Conservation (phyloP, 2,329 filamentous ascomycete species). For the Cladosporium sp. region DNA sequence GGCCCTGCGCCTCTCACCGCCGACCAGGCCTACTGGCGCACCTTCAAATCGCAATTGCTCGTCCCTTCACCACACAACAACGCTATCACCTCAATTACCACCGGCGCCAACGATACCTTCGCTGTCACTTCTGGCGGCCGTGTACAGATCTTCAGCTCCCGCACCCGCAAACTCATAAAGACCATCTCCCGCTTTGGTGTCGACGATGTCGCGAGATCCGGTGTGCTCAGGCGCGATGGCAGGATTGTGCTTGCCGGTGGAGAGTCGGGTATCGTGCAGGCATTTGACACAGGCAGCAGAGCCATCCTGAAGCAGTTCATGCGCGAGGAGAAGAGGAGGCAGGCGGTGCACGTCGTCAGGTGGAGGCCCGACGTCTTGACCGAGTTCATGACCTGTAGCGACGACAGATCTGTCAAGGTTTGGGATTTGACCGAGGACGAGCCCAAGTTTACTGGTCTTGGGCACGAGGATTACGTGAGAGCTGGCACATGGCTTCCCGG, state of each 20-base stretch:
- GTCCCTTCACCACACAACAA: constrained; percentile 88
- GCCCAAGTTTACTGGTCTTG: constrained; percentile 74
- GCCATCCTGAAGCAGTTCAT: constrained; percentile 95
- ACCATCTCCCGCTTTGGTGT: constrained; percentile 82
- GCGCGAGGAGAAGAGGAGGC: constrained; percentile 62
- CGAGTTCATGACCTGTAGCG: constrained; percentile 81
- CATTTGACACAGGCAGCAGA: constrained; percentile 86
- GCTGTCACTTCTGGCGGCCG: constrained; percentile 92
- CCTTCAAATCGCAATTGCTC: constrained; percentile 87
- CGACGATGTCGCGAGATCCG: constrained; percentile 84
- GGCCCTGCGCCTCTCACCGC: constrained; percentile 81
- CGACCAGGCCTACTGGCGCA: constrained; percentile 95
- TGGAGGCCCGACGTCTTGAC: constrained; percentile 86
- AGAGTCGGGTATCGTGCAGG: constrained; percentile 87
- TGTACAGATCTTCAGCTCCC: constrained; percentile 89
- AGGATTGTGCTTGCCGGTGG: constrained; percentile 88
- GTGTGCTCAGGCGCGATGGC: constrained; percentile 84
- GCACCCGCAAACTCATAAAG: constrained; percentile 87
- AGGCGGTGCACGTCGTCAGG: constrained; percentile 87
- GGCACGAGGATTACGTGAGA: constrained; percentile 91
- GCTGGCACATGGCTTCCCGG: constrained; percentile 81
- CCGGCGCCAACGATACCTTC: constrained; percentile 64
- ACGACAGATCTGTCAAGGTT: constrained; percentile 87
- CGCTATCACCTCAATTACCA: constrained; percentile 79
- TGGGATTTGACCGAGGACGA: constrained; percentile 88